Conservation (phyloP, 1,284 basidiomycete species). For the Boletus nobilissimus region DNA sequence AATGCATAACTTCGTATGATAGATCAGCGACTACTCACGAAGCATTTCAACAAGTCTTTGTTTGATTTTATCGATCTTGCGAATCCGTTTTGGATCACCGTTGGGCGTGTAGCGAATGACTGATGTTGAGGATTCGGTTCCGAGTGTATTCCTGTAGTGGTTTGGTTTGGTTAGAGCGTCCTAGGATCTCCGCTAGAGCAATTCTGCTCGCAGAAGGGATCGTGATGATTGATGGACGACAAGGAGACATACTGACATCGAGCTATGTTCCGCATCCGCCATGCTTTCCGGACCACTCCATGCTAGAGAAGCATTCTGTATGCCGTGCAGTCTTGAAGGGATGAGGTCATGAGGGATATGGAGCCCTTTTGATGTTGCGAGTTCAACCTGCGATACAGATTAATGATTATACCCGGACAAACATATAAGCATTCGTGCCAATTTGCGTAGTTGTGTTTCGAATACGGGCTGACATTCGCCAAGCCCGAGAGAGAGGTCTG, state of each 20-base stretch:
- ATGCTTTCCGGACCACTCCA: too few species aligned
- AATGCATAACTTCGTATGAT: rapidly evolving
- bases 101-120: not conserved
- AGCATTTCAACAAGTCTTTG: constrained; percentile 29
- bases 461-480: not conserved
- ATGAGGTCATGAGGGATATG: too few species aligned
- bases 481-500: not conserved
- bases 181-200: too few species aligned
- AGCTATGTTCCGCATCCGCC: too few species aligned
- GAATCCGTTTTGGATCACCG: not conserved
- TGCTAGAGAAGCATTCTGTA: too few species aligned
- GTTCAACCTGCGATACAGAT: too few species aligned
- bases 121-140: not conserved
- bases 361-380: too few species aligned
- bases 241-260: too few species aligned
- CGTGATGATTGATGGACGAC: too few species aligned
- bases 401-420: too few species aligned
- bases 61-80: constrained; percentile 21
- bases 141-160: not conserved
- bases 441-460: not conserved
- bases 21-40: constrained; percentile 15
- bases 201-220: too few species aligned
- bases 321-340: too few species aligned
- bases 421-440: not conserved
- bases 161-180: not conserved